phyloP scores from a whole-genome alignment of 768 basidiomycete species.

The Termitomyces bulborhizus region DNA sequence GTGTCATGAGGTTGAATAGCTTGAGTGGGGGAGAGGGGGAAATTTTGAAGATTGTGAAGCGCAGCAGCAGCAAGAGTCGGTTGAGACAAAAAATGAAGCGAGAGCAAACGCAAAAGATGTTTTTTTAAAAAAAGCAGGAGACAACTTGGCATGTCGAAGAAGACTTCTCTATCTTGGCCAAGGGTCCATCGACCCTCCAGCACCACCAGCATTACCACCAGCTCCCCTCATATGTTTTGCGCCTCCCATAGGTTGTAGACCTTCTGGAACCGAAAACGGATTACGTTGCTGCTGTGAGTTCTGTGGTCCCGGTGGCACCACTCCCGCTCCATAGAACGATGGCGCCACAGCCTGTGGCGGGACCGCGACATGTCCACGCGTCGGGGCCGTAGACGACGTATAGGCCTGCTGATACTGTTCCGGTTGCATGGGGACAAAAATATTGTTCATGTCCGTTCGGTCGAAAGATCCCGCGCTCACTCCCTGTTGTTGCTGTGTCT shows the following conservation, averaged over 20 bases:
- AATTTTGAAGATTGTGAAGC: too few relatives aligned
- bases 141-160: neutral
- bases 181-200: constrained; percentile 42
- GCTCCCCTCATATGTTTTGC: constrained; percentile 45
- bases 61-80: too few relatives aligned
- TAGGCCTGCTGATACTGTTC: constrained; percentile 68
- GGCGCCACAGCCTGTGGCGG: constrained; percentile 47
- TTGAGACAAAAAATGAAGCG: neutral
- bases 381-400: constrained; percentile 26
- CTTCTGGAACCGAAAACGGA: constrained; percentile 32
- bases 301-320: constrained; percentile 41
- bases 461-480: constrained; percentile 44
- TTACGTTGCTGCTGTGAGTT: constrained; percentile 27
- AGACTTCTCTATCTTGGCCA: constrained; percentile 55
- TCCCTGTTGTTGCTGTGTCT: constrained; percentile 22
- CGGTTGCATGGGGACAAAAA: constrained; percentile 82
- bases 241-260: constrained; percentile 30
- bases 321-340: constrained; percentile 67
- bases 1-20: neutral
- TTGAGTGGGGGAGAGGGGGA: too few relatives aligned
- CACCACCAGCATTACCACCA: constrained; percentile 16
- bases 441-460: constrained; percentile 56
- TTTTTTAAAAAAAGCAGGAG: neutral
- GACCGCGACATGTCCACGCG: constrained; percentile 39
- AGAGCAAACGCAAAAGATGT: neutral